Evolutionary conservation across 169 alveolate species (phyloP), one percentile per base, ranked within the genome.

Genomic region (Plasmodium gaboni): DNA sequence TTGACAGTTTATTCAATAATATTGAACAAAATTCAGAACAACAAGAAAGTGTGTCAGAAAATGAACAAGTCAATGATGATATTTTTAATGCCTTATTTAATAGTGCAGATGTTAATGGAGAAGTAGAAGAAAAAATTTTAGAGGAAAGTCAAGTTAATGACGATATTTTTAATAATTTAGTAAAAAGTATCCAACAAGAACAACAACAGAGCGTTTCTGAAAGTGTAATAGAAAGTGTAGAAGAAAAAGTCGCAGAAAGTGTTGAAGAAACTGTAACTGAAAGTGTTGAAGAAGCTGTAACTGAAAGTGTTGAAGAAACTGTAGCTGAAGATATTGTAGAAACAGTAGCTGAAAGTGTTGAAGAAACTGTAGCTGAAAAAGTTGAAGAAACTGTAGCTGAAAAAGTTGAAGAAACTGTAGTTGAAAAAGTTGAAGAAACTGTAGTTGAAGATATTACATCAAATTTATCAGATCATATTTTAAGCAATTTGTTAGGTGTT

Each of bases 11-110:
- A 17, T 15, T 15, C 9, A 15, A 6, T 12, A 51, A 51, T 6
- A 51, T 51, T 13, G 17, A 9, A 51, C n/a, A 51, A 1, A 17
- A 59, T 19, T 17, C 12, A 9, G 72, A 64, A 28, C 19, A 8
- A 24, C 13, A 64, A 9, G 78, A 69, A 44, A 69, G 28, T 46
- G 64, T 70, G 1, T 22, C 32, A 22, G 85, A 51, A 15, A 51
- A 50, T n/a, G n/a, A 22, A 15, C 69, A 17, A 55, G 60, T 26
- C 10, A 59, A 12, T 12, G 68, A 59, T 8, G 28, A 59, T 2
- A 2, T 19, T 17, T 59, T 9, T 1, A 26, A 19, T 50, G 28
- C 22, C 3, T 38, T 15, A 3, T 59, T 22, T 24, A 28, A 24
- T 44, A 42, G 50, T 19, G n/a, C 13, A 48, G 64, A 17, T 22